Conservation (phyloP, 768 basidiomycete species). For the Rhizopogon roseolus region DNA sequence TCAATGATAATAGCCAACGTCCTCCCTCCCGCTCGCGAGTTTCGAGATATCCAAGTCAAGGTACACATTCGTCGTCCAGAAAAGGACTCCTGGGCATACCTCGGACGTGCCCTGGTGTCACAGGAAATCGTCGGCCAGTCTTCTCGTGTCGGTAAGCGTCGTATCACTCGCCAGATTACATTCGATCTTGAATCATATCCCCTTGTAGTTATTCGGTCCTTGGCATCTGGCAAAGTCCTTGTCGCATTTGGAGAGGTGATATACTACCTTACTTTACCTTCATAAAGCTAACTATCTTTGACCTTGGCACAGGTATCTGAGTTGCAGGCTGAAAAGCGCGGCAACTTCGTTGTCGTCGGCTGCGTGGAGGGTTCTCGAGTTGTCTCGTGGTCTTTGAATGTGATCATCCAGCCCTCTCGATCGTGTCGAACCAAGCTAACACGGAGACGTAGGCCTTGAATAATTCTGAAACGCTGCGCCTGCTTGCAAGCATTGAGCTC, state of each 20-base stretch:
- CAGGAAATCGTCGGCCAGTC: constrained; percentile 74
- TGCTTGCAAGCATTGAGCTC: constrained; percentile 80
- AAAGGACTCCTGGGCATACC: constrained; percentile 75
- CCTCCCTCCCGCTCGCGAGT: constrained; percentile 39
- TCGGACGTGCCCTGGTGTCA: constrained; percentile 72
- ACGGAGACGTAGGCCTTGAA: constrained; percentile 58
- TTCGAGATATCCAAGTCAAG: constrained; percentile 79
- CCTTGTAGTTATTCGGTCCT: constrained; percentile 33
- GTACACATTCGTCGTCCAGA: constrained; percentile 80
- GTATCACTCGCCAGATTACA: not conserved
- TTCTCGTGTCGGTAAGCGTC: constrained; percentile 69
- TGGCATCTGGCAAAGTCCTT: constrained; percentile 63
- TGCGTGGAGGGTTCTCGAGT: constrained; percentile 71
- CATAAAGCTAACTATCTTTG: not conserved
- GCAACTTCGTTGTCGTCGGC: constrained; percentile 82
- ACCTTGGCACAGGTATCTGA: constrained; percentile 46
- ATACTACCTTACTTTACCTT: not conserved
- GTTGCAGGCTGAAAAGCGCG: constrained; percentile 81
- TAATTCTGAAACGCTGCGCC: constrained; percentile 75
- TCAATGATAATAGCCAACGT: not conserved
- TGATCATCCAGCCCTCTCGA: constrained; percentile 27
- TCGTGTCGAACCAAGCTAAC: constrained; percentile 8
- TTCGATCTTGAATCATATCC: constrained; percentile 5
- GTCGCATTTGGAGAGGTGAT: constrained; percentile 65
- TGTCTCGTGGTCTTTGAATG: constrained; percentile 83